These are phyloP conservation scores for Trametes sp. DNA, from an alignment of 1,284 basidiomycete species.

Conservation along the genomic window DNA sequence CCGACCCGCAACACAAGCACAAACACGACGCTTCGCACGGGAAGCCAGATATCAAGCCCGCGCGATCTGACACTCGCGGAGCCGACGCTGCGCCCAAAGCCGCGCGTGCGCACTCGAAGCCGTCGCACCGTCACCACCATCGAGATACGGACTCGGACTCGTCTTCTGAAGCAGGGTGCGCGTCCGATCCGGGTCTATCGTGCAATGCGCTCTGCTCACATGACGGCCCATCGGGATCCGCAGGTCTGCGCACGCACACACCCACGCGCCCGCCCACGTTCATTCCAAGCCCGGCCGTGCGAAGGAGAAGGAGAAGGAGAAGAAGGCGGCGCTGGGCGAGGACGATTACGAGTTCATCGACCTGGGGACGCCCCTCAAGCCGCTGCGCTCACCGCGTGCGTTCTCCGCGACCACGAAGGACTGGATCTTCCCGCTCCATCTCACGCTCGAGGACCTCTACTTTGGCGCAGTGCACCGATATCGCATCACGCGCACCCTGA, in stretches of 20 bases:
- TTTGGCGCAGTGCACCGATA: constrained; percentile 82
- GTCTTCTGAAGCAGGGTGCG: constrained; percentile 32
- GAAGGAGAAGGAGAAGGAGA: constrained; percentile 19
- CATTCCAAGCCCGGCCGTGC: constrained; percentile 17
- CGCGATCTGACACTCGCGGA: constrained; percentile 20
- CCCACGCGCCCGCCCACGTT: constrained; percentile 21
- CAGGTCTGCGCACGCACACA: constrained; percentile 20
- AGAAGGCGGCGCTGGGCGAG: constrained; percentile 36
- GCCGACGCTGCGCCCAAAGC: constrained; percentile 23
- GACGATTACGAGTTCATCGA: constrained; percentile 44
- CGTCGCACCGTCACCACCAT: constrained; percentile 22
- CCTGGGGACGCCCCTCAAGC: constrained; percentile 45
- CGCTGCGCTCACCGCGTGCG: constrained; percentile 43
- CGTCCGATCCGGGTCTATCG: background rate
- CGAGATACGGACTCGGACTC: constrained; percentile 31
- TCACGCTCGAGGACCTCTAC: constrained; percentile 89
- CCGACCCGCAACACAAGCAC: constrained; percentile 8
- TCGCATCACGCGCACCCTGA: constrained; percentile 71
- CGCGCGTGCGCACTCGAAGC: constrained; percentile 21
- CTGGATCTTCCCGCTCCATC: constrained; percentile 74
- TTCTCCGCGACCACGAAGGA: constrained; percentile 47
- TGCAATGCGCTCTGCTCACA: constrained; percentile 13
- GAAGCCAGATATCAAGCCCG: constrained; percentile 13
- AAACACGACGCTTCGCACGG: constrained; percentile 10
- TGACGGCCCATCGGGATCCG: constrained; percentile 9